Base-by-base conservation (phyloP, 148 eudicot genomes). In the Vaccinium darrowii region DNA sequence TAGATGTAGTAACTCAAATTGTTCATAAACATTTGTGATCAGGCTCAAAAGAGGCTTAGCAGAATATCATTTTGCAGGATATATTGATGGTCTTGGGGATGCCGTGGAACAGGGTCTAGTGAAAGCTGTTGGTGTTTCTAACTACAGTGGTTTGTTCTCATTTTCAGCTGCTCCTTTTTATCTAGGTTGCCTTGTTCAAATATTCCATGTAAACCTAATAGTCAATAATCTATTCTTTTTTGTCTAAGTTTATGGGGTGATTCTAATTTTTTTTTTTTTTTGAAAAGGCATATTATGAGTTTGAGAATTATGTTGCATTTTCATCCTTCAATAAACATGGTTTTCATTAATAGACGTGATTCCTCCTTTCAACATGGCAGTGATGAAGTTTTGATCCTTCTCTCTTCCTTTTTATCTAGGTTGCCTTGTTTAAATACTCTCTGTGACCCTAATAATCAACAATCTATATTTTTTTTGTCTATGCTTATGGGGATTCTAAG, bases 81-180 rank as follows among this genome's bases (percentile, higher is more conserved):
- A 94, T 88, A 90, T 96, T 79, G 97, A 96, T 86, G 99, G 99
- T 86, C 95, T 96, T 57, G 99, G 91, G 58, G 99, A 96, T 90
- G 99, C 95, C 3, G 98, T 96, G 83, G 98, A 96, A 90, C 93
- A 91, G 91, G 99, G 99, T 23, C 97, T 96, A 54, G 98, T 95
- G 86, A 95, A 97, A 87, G 98, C 98, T 77, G 98, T 97, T 79
- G 99, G 99, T 21, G 99, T 97, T 83, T 97, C 98, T 75, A 97
- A 97, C 87, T 97, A 95, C 81, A 92, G 88, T 72, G 99, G 98
- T 95, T 90, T 53, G 84, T 81, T 54, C 19, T 88, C 14, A 33
- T 81, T 49, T 76, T 82, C n/a, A 16, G 72, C 57, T 25, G 53
- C 75, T 47, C 15, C 60, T 77, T 8, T 8, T 56, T 72, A 16